Base-by-base conservation (phyloP, 1,284 basidiomycete genomes). In the Cutaneotrichosporon sp. region DNA sequence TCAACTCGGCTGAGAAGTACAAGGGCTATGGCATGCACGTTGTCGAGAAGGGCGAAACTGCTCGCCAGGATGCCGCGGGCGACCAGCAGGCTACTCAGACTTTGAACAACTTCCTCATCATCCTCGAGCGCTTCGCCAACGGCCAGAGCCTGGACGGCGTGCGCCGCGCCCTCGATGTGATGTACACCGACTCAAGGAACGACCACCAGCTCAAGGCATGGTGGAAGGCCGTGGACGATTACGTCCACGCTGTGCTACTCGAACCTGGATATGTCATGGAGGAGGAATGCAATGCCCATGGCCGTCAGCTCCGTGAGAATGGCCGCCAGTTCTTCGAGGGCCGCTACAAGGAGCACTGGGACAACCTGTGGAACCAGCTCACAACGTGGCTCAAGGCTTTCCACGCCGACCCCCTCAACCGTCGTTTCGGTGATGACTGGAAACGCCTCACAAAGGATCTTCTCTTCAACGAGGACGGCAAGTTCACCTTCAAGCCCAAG, bases 81-180 rank as follows among this genome's bases (percentile, higher is more conserved):
- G 31, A 51, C 42, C 0, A 7, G 4, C 35, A 54, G 33, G 47
- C 43, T 0, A 24, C 44, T 19, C n/a, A 9, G 12, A 39, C 35
- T 16, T 20, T 52, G 32, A 61, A 69, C 29, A 84, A 90, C 66
- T 81, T 94, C 35, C 82, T 87, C 47, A 84, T 82, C 1, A 79
- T 97, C 12, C 82, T 96, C 48, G 92, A 97, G 76, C 85, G 93
- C 34, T 94, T 97, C 71, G 92, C 93, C 33, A 87, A 92, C 67
- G 82, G 82, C 60, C 67, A 66, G 41, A 73, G 61, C 64, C 81
- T 90, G 72, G 78, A 86, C 55, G 76, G 80, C 43, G 82, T 94
- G 55, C 78, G 87, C 46, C 81, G 88, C 61, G 82, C 90, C 11
- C 78, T 87, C 53, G 80, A 86, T 67, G 81, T 81, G 14, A 79